Evolutionary conservation across 1,284 basidiomycete genomes (phyloP), one percentile per base, ranked within the genome.

Genomic region (Ganoderma resinaceum): DNA sequence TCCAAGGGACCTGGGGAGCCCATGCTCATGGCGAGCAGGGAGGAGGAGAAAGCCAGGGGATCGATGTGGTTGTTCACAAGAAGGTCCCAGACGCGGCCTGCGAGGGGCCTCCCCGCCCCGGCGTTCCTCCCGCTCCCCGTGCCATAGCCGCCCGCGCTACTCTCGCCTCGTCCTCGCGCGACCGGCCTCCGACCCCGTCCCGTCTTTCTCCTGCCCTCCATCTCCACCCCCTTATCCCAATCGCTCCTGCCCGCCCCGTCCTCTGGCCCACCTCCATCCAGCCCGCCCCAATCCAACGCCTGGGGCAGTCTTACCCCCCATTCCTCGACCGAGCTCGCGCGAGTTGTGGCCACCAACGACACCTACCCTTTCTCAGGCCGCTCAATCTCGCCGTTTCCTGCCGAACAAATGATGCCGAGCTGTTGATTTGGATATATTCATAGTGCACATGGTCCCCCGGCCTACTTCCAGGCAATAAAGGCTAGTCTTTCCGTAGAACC

Each of bases 21-120:
- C 76, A 60, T 72, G 76, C 76, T 74, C 76, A 65, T 62, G 59
- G 71, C 68, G 76, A 77, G 74, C 75, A 64, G 70, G 69, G 67
- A 33, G 68, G 65, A 64, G 66, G 69, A 61, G 64, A 71, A 71
- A 62, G 67, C 72, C 72, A 74, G 69, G 66, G 71, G 61, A 71
- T 66, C 66, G 71, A 72, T 70, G 70, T 71, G 69, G 72, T 71
- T 66, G 70, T 66, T 70, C 63, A 64, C 66, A 58, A 66, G 68
- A 69, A 69, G 66, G 68, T 55, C 52, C 52, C 52, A 55, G 70
- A 64, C 66, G 71, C 70, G 65, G 66, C 67, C 70, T 37, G 29
- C 62, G 65, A 46, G 53, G 42, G 61, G 66, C 33, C 46, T 46
- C 59, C 66, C 61, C 57, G 38, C 26, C 23, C 61, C 42, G 55